Conservation (phyloP, 225 moss, liverwort and hornwort species). For the Lunularia cruciata region DNA sequence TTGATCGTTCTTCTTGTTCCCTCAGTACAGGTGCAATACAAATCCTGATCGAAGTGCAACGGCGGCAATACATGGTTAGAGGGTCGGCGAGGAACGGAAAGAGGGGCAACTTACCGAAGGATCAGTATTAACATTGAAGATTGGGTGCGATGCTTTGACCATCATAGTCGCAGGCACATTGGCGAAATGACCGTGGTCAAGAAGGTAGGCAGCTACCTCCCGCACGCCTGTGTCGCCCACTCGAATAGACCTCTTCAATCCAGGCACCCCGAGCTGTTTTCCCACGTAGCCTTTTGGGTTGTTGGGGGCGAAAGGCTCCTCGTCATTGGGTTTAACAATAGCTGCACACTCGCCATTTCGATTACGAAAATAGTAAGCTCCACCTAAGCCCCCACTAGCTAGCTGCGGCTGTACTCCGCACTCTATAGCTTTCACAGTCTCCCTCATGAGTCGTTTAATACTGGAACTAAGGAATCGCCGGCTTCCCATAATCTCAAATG, state of each 20-base stretch:
- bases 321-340: constrained; percentile 89
- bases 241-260: constrained; percentile 84
- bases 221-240: constrained; percentile 95
- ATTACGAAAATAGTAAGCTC: constrained; percentile 86
- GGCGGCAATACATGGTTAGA: too few species aligned
- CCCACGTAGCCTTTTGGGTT: constrained; percentile 93
- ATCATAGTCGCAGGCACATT: constrained; percentile 78
- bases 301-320: constrained; percentile 96
- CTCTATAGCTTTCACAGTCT: constrained; percentile 71
- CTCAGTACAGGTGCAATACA: too few species aligned
- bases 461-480: constrained; percentile 39
- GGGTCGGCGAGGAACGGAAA: background rate
- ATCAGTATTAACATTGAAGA: constrained; percentile 66
- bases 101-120: constrained; percentile 22
- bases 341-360: constrained; percentile 61
- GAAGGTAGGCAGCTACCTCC: constrained; percentile 87
- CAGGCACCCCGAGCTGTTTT: constrained; percentile 71
- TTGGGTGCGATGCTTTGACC: constrained; percentile 74
- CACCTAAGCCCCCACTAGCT: constrained; percentile 69
- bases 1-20: too few species aligned
- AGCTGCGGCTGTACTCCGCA: constrained; percentile 68
- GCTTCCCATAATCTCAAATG: constrained; percentile 77
- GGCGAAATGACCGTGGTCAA: constrained; percentile 80
- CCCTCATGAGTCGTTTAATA: constrained; percentile 63
- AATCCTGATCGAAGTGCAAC: too few species aligned